phyloP scores from a whole-genome alignment of 768 basidiomycete species.

The Boletus rubroflammeus region DNA sequence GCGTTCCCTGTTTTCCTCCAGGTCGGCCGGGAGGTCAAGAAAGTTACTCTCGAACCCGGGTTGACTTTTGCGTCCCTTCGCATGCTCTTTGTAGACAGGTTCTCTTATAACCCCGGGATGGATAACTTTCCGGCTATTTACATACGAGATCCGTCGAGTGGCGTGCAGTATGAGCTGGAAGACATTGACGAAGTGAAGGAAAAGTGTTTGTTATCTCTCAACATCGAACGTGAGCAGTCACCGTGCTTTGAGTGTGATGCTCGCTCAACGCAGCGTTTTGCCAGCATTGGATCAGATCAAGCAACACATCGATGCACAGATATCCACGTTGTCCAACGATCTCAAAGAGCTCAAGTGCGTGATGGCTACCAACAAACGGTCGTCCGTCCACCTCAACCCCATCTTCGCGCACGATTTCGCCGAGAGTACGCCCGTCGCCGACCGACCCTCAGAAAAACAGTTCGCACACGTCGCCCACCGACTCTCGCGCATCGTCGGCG shows the following conservation, averaged over 20 bases:
- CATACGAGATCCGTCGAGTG: constrained; percentile 86
- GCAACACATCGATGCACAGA: constrained; percentile 93
- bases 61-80: constrained; percentile 72
- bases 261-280: constrained; percentile 6
- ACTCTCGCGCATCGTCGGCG: constrained; percentile 66
- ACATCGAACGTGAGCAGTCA: constrained; percentile 85
- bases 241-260: constrained; percentile 1
- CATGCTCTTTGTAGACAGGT: constrained; percentile 90
- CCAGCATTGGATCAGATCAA: constrained; percentile 97
- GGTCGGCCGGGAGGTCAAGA: constrained; percentile 88
- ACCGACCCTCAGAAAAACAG: constrained; percentile 71
- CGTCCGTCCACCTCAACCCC: constrained; percentile 44
- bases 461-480: constrained; percentile 71
- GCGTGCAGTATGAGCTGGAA: constrained; percentile 94
- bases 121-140: constrained; percentile 96
- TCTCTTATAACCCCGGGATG: constrained; percentile 88
- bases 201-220: constrained; percentile 83
- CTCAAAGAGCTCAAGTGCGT: constrained; percentile 81
- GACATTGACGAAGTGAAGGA: constrained; percentile 91
- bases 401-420: constrained; percentile 54
- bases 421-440: constrained; percentile 61
- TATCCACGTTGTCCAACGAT: constrained; percentile 79
- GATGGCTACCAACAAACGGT: constrained; percentile 54
- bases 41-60: constrained; percentile 66
- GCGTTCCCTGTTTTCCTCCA: constrained; percentile 80